Conservation (phyloP, 169 alveolate species). For the Plasmodium berghei region DNA sequence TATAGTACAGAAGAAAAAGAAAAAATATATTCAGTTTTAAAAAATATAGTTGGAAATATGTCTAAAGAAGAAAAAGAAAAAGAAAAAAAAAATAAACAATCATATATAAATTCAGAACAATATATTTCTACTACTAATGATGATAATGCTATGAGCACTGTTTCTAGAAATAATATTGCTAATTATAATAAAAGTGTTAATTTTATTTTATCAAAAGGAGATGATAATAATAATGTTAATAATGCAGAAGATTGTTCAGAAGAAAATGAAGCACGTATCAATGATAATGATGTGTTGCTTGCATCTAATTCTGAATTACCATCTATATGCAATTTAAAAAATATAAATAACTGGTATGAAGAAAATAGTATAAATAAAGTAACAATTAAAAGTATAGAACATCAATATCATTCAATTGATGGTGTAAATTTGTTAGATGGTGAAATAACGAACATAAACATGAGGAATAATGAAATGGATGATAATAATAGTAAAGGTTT, state of each 20-base stretch:
- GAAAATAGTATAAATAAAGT: not conserved
- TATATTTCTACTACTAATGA: not conserved
- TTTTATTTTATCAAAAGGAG: constrained; percentile 19
- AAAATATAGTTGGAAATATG: constrained; percentile 24
- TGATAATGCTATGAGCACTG: not conserved
- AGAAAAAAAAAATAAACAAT: too few species aligned
- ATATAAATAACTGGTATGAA: not conserved
- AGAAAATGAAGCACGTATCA: not conserved
- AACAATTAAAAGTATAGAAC: not conserved
- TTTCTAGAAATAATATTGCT: not conserved
- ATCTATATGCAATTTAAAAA: not conserved
- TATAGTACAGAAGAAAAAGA: constrained; percentile 68
- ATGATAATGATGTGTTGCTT: not conserved
- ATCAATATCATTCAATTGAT: not conserved
- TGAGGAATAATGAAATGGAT: not conserved
- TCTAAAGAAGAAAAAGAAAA: not conserved
- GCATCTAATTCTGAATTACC: not conserved
- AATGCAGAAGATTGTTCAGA: not conserved
- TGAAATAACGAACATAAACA: not conserved
- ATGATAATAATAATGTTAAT: not conserved
- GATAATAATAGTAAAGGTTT: not conserved
- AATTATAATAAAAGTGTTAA: constrained; percentile 27
- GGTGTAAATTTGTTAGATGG: not conserved
- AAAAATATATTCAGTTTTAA: constrained; percentile 30
- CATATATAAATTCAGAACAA: not conserved